Conservation (phyloP, 805 yeast species). For the Suhomyces sp. region DNA sequence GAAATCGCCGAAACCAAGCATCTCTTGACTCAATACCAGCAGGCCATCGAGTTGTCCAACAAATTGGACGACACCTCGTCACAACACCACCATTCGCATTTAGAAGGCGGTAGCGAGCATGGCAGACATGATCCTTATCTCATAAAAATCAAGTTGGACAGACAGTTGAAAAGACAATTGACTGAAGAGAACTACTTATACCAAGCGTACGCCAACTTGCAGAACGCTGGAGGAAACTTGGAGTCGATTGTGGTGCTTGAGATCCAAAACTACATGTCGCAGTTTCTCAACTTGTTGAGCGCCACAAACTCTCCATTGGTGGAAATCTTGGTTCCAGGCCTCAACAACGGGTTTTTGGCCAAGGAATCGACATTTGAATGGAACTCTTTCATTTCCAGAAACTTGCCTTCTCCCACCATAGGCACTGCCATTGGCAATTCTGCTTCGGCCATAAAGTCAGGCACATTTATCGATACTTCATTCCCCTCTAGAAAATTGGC, state of each 20-base stretch:
- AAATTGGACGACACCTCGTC: slow-evolving; percentile 29
- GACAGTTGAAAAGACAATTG: slow-evolving; percentile 72
- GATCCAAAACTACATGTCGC: slow-evolving; percentile 75
- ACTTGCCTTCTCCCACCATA: slow-evolving; percentile 40
- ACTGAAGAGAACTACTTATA: slow-evolving; percentile 82
- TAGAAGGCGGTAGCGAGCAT: slow-evolving; percentile 35
- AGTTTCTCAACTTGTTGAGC: slow-evolving; percentile 67
- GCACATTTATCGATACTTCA: slow-evolving; percentile 40
- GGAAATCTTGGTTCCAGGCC: slow-evolving; percentile 59
- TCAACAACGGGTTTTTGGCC: slow-evolving; percentile 61
- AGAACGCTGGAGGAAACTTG: slow-evolving; percentile 81
- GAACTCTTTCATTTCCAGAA: slow-evolving; percentile 75
- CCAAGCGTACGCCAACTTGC: slow-evolving; percentile 85
- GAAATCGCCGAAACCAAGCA: slow-evolving; percentile 45
- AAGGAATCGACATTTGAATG: slow-evolving; percentile 84
- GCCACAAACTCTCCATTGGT: slow-evolving; percentile 72
- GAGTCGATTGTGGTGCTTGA: slow-evolving; percentile 84
- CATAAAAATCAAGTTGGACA: slow-evolving; percentile 66
- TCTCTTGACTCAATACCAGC: slow-evolving; percentile 48
- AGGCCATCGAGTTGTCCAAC: slow-evolving; percentile 63
- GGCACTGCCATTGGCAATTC: slow-evolving; percentile 27
- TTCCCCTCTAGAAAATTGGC: slow-evolving; percentile 34
- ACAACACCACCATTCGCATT: slow-evolving; percentile 9
- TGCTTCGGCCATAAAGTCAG: slow-evolving; percentile 25
- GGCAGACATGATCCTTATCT: slow-evolving; percentile 77